phyloP scores from a whole-genome alignment of 345 rosid genomes.

The Cardamine resedifolia region DNA sequence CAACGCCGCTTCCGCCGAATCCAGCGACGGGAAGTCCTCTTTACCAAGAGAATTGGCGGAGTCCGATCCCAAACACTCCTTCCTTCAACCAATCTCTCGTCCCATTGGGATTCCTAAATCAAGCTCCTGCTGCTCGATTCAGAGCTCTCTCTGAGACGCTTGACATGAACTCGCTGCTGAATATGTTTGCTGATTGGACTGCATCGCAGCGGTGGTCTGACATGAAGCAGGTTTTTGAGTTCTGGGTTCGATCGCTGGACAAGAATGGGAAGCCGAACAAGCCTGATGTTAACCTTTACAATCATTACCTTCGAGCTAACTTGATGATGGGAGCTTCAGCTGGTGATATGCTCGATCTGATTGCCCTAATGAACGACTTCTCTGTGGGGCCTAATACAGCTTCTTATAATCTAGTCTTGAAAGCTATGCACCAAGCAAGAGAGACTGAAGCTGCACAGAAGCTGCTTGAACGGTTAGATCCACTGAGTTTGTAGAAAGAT shows the following conservation, averaged over 20 bases:
- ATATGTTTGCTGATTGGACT: constrained; percentile 73
- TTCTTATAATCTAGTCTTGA: constrained; percentile 72
- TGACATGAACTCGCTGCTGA: constrained; percentile 51
- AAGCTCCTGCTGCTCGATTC: constrained; percentile 39
- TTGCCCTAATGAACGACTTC: constrained; percentile 68
- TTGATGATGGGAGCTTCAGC: constrained; percentile 63
- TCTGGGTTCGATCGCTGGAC: constrained; percentile 80
- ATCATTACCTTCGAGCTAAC: constrained; percentile 81
- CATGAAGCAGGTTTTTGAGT: constrained; percentile 72
- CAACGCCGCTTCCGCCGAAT: constrained; percentile 76
- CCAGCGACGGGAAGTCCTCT: constrained; percentile 89
- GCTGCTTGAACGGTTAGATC: constrained; percentile 69
- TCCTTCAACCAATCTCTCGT: constrained; percentile 44
- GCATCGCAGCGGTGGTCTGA: constrained; percentile 80
- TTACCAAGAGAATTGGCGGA: constrained; percentile 81
- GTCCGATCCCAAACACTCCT: constrained; percentile 42
- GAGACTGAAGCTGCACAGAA: constrained; percentile 74
- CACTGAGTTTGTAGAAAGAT: neutral
- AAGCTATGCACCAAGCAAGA: constrained; percentile 66
- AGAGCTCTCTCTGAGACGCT: constrained; percentile 49
- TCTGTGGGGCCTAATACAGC: constrained; percentile 68
- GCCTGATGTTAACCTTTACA: constrained; percentile 73
- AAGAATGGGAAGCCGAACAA: constrained; percentile 74
- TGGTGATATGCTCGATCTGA: constrained; percentile 66
- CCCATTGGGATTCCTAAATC: constrained; percentile 46